Base-by-base conservation (phyloP, 768 basidiomycete genomes). In the Trametopsis cervina region DNA sequence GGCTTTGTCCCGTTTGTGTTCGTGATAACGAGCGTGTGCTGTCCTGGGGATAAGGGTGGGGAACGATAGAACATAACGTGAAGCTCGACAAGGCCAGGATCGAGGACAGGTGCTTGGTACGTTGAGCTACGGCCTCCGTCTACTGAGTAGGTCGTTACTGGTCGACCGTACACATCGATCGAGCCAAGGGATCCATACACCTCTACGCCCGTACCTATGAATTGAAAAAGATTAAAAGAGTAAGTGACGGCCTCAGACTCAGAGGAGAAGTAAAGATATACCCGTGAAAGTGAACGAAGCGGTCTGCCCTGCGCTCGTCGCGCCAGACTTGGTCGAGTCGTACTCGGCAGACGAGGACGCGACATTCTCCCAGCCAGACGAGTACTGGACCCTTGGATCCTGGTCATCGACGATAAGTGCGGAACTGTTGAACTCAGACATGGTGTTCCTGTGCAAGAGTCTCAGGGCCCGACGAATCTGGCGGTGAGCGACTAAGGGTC, bases 111-210 rank as follows among this genome's bases (percentile, higher is more conserved):
- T 22, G 47, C 40, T 29, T 18, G 12, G 22, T 50, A 54, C 12
- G 48, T 42, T 10, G 39, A 43, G 6, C 33, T 17, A 7, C 6
- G 17, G 3, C 10, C 35, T 18, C 49, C 44, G 44, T 54, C 52
- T 4, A 54, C 39, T 9, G 44, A 40, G 35, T 50, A 54, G 29
- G 26, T 40, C 24, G 52, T 24, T 20, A 42, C 25, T 4, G 52
- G 52, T 25, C 27, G 17, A 4, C 52, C 52, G 29, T 50, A 50
- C 2, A 44, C 48, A 24, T 53, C 52, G n/a, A 36, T 18, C 6
- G 52, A 50, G 4, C 52, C 52, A 18, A 23, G 43, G 9, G 52
- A 50, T 4, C 52, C 52, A 27, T 50, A 54, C 7, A 54, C 52
- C n/a, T 49, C 48, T 11, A 54, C 33, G 6, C 44, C 48, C 9